phyloP scores from a whole-genome alignment of 768 basidiomycete species.

The Chiua virens region DNA sequence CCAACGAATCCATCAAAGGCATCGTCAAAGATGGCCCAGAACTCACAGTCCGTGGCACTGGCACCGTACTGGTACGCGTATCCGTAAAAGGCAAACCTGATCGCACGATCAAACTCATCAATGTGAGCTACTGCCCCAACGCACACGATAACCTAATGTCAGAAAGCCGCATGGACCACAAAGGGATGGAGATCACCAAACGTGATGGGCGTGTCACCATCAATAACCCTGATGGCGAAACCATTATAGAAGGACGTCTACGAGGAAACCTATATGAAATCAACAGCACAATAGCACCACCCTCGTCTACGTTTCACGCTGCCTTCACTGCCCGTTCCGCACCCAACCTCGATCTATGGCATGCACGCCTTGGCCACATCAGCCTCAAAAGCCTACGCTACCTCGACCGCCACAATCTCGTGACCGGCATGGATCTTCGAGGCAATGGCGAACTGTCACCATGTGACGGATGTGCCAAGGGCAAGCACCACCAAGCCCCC shows the following conservation, averaged over 20 bases:
- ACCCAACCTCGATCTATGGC: conserved; percentile 10
- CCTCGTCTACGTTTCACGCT: not conserved
- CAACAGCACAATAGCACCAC: conserved; percentile 1
- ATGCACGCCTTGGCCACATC: conserved; percentile 5
- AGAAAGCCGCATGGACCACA: conserved; percentile 4
- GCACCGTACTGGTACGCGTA: not conserved
- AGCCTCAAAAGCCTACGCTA: conserved; percentile 4
- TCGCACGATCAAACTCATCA: not conserved
- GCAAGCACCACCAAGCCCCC: conserved; percentile 11
- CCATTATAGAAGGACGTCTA: conserved; percentile 8
- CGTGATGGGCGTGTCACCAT: not conserved
- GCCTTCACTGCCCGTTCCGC: not conserved
- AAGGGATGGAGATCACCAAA: conserved; percentile 9
- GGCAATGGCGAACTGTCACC: not conserved
- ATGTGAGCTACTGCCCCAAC: conserved; percentile 11
- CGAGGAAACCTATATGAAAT: conserved; percentile 7
- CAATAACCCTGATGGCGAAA: not conserved
- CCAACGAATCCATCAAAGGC: not conserved
- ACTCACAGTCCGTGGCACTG: not conserved
- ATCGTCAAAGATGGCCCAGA: conserved; percentile 7
- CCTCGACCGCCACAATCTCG: conserved; percentile 2
- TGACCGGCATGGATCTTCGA: conserved; percentile 2
- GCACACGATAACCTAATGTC: conserved; percentile 2
- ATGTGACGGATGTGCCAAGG: conserved; percentile 5
- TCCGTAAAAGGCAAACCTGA: not conserved